A percentile compares a stretch with the other conserved stretches of the same genome.
These are phyloP conservation scores for Polytrichum formosum DNA, from an alignment of 225 moss, liverwort and hornwort species.

Conservation along the genomic window DNA sequence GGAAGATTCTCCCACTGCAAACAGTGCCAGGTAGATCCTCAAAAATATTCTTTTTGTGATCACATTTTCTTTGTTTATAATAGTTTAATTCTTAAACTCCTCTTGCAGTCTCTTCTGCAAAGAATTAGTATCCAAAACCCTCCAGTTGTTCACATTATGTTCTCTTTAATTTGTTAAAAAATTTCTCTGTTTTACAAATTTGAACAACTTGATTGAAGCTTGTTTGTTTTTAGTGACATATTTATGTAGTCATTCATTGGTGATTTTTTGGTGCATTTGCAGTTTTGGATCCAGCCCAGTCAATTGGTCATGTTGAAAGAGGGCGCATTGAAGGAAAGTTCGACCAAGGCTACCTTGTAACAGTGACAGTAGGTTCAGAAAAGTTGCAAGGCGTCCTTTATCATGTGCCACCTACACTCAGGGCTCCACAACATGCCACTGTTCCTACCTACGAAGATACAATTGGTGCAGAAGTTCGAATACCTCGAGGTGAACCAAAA, in stretches of 20 bases:
- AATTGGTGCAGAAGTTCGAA: conserved; percentile 54
- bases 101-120: too few species aligned
- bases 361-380: conserved; percentile 79
- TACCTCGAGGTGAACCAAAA: conserved; percentile 35
- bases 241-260: too few species aligned
- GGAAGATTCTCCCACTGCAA: conserved; percentile 49
- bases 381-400: conserved; percentile 82
- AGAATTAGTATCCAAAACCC: too few species aligned
- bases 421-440: conserved; percentile 64
- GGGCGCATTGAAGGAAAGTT: conserved; percentile 87
- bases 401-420: conserved; percentile 65
- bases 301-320: conserved; percentile 53
- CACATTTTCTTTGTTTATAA: too few species aligned
- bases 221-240: too few species aligned
- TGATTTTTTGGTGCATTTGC: conserved; percentile 11
- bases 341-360: conserved; percentile 85
- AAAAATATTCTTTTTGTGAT: too few species aligned
- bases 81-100: too few species aligned
- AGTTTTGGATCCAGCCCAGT: conserved; percentile 59
- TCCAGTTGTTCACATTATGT: too few species aligned
- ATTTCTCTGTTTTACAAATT: too few species aligned
- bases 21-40: conserved; percentile 34
- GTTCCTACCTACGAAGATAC: conserved; percentile 55
- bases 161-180: too few species aligned
- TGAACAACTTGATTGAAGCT: too few species aligned